Base-by-base conservation (phyloP, 148 eudicot genomes). In the Vaccinium vitisidaea region DNA sequence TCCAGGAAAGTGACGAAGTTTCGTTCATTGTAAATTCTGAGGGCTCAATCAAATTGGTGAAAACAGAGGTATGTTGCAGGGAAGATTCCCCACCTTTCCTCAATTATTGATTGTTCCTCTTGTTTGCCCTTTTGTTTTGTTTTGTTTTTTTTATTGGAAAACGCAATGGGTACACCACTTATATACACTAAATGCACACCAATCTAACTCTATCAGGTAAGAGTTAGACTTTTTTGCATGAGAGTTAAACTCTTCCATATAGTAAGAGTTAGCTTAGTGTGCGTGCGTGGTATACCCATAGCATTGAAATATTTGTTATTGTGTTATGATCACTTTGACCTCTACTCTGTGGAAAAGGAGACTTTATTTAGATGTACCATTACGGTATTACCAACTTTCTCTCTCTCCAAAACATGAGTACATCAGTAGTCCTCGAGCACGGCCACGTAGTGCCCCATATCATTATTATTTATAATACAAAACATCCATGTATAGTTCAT, bases 21-120 rank as follows among this genome's bases (percentile, higher is more conserved):
- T 43, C 48, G 43, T 8, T 36, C 39, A 36, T 73, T 73, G 21
- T 36, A 19, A 75, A 75, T 39, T 75, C 50, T 9, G 53, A 46
- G 53, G 27, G 21, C 52, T 21, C 14, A 75, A 75, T 75, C 53
- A 48, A 75, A 75, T 65, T 59, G 75, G 80, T 85, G 75, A 81
- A 74, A 54, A 32, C 46, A 56, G 79, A 67, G 84, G 19, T 14
- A 30, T 23, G 75, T 73, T 5, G 79, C 86, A 83, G 84, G 78
- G 86, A 83, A 88, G 90, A 88, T 88, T 88, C 88, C 86, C 69
- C 46, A 78, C 19, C 48, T 80, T 86, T 84, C 88, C 76, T 16
- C 88, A 86, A 84, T 86, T 82, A 86, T 84, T 84, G 84, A 77
- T 75, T 69, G 71, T 86, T 84, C 87, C 78, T 86, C 85, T 84